Evolutionary conservation across 2,329 filamentous ascomycete species (phyloP).

Genomic region (Neoarthrinium moseri): DNA sequence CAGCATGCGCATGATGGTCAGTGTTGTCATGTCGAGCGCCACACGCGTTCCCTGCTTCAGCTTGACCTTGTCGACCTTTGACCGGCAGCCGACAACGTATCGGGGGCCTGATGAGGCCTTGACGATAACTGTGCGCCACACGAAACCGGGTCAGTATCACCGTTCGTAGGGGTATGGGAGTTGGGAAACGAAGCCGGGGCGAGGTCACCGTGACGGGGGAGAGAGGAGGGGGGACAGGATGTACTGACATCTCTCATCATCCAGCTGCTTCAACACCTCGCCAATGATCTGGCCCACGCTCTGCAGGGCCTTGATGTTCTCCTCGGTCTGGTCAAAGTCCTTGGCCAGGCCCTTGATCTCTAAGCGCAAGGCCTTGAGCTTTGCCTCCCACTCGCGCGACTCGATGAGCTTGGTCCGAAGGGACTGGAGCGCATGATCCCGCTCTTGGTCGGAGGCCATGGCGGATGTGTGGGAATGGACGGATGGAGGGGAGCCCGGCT

Average conservation of each 20-base stretch:
- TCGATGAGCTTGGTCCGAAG: constrained; percentile 85
- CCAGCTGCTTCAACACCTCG: constrained; percentile 96
- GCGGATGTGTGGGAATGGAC: not conserved
- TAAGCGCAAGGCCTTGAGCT: constrained; percentile 88
- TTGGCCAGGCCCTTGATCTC: constrained; percentile 95
- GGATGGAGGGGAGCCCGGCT: too few species aligned
- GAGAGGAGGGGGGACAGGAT: not conserved
- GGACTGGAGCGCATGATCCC: constrained; percentile 69
- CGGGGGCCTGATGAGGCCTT: constrained; percentile 96
- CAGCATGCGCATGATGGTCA: constrained; percentile 99
- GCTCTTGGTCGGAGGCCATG: constrained; percentile 58
- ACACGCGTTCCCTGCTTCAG: constrained; percentile 98
- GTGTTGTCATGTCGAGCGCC: constrained; percentile 97
- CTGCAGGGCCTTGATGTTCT: constrained; percentile 99
- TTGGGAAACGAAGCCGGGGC: too few species aligned
- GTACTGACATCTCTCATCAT: constrained; percentile 92
- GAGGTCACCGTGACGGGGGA: constrained; percentile 4
- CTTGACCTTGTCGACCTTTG: constrained; percentile 96
- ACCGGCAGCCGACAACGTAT: constrained; percentile 97
- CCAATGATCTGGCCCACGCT: constrained; percentile 99
- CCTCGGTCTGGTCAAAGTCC: constrained; percentile 95
- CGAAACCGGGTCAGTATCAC: not conserved
- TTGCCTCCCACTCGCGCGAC: constrained; percentile 97
- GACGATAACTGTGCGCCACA: constrained; percentile 72
- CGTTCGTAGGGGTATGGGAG: too few species aligned